Percentiles rank a stretch among this genome's conserved stretches.
These are phyloP conservation scores for Aethionema arabicum DNA, from an alignment of 345 rosid genomes.

Conservation along the genomic window DNA sequence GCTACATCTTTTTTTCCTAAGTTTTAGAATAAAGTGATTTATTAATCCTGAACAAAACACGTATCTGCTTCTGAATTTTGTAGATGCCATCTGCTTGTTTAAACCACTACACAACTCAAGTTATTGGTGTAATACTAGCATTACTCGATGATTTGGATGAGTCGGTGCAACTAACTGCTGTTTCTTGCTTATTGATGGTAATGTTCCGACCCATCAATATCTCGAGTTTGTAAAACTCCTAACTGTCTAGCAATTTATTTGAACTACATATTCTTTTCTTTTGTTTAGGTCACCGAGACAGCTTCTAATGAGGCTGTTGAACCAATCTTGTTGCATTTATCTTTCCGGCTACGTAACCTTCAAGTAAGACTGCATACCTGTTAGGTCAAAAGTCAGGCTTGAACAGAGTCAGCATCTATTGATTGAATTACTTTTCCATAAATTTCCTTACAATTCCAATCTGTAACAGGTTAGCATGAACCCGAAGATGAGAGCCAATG, in stretches of 20 bases:
- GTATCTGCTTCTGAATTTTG: slow-evolving; percentile 22
- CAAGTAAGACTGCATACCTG: slow-evolving; percentile 49
- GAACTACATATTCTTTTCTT: slow-evolving; percentile 16
- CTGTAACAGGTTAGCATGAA: slow-evolving; percentile 65
- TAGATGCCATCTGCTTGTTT: slow-evolving; percentile 85
- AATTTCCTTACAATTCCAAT: slow-evolving; percentile 17
- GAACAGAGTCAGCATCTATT: neutral
- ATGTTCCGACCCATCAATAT: slow-evolving; percentile 24
- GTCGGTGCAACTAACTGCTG: slow-evolving; percentile 88
- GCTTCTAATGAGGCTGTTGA: slow-evolving; percentile 83
- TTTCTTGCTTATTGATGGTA: slow-evolving; percentile 83
- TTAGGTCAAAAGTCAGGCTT: neutral
- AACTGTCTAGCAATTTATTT: slow-evolving; percentile 20
- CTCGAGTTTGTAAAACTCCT: slow-evolving; percentile 23
- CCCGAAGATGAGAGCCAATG: slow-evolving; percentile 77
- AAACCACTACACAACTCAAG: slow-evolving; percentile 71
- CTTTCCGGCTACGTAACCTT: slow-evolving; percentile 83
- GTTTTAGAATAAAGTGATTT: neutral
- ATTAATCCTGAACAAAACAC: slow-evolving; percentile 17
- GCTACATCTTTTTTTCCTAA: neutral
- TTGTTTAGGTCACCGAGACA: slow-evolving; percentile 67
- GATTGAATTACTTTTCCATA: slow-evolving; percentile 17
- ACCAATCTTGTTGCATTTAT: slow-evolving; percentile 79
- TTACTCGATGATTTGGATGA: slow-evolving; percentile 88
- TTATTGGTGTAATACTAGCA: slow-evolving; percentile 80